Evolutionary conservation across 805 yeast species (phyloP), one percentile per base, ranked within the genome.

Genomic region (Yarrowia sp.): DNA sequence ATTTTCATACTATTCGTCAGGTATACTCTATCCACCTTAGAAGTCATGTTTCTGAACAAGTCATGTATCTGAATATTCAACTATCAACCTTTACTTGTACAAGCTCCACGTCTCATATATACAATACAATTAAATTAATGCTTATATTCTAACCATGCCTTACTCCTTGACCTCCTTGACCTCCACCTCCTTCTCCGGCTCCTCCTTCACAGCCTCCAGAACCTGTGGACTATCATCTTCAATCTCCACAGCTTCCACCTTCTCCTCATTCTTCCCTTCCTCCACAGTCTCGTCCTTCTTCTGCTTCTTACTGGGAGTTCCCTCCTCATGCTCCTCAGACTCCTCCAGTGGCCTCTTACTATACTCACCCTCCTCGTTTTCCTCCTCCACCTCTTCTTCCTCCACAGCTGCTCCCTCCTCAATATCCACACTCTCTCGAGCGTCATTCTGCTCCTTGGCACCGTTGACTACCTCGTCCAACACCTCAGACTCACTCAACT

Each of bases 401-500:
- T 12, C 49, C 12, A 43, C 64, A 3, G 42, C 58, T 2, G 22
- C 46, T 32, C 40, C 64, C 26, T 45, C 65, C 12, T 59, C 65
- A 7, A 59, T 42, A 14, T 59, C 65, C 12, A 59, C 65, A 7
- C 42, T 59, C 42, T 59, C 65, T 8, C 64, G 64, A 1, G 49
- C 11, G 15, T 45, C 35, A 10, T 35, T 59, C 35, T 32, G 16
- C 5, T 43, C 42, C 14, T 14, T 14, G 14, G 42, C 32, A 12
- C 65, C 65, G 14, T 56, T 56, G 40, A 56, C 64, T 1, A 56
- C 64, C 32, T 56, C 64, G 26, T 42, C 16, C 5, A 56, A 40
- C 12, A 16, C 38, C 10, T 49, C 42, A 11, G 42, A 80, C 14
- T 77, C 75, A 36, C 72, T 75, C 53, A 83, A 80, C 35, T 80